These are phyloP conservation scores for Mrakia frigida DNA, from an alignment of 768 basidiomycete species.

Conservation along the genomic window DNA sequence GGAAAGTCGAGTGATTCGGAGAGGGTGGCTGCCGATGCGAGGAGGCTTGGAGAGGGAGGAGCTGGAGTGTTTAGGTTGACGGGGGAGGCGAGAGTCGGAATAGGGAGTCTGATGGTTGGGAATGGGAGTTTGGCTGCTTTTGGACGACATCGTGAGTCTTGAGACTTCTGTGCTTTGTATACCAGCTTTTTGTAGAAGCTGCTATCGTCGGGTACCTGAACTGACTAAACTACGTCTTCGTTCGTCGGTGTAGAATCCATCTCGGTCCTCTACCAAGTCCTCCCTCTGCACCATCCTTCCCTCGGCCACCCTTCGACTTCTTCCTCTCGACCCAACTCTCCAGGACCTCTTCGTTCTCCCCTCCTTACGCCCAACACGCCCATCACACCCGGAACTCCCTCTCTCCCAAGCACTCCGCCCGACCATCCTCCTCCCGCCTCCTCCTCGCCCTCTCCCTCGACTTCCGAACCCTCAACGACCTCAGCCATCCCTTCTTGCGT, in stretches of 20 bases:
- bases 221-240: no score
- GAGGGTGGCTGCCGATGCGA: background rate
- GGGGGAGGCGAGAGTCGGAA: slow-evolving; percentile 18
- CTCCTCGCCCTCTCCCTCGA: background rate
- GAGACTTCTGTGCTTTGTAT: no score
- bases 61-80: slow-evolving; percentile 19
- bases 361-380: background rate
- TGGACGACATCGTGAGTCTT: slow-evolving; percentile 25
- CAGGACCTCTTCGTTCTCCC: slow-evolving; percentile 2
- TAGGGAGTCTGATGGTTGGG: slow-evolving; percentile 4
- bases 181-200: no score
- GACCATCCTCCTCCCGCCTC: background rate
- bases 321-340: background rate
- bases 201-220: no score
- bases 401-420: background rate
- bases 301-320: background rate
- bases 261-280: slow-evolving; percentile 27
- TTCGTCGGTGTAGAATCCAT: no score
- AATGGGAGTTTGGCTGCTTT: slow-evolving; percentile 22
- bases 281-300: slow-evolving; percentile 14
- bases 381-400: background rate
- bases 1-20: background rate
- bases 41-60: slow-evolving; percentile 7
- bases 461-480: background rate
- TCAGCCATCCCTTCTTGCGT: slow-evolving; percentile 3